Conservation (phyloP, 2,329 filamentous ascomycete genomes). For the Clonostachys solani region DNA sequence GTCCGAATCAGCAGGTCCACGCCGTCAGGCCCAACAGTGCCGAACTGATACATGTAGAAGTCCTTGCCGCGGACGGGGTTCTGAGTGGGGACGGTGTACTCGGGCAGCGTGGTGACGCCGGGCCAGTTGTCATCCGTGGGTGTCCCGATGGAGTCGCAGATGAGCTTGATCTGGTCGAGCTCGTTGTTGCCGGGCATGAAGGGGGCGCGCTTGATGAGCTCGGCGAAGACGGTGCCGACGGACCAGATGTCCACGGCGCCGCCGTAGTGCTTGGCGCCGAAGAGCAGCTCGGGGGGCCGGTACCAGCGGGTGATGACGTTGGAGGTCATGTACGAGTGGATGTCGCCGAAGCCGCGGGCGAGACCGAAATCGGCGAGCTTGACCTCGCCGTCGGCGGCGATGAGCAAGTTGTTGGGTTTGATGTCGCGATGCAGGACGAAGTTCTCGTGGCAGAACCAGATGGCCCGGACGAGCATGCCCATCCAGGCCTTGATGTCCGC, state of each 20-base stretch:
- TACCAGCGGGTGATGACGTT: slow-evolving; percentile 98
- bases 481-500: slow-evolving; percentile 98
- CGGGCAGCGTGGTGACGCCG: slow-evolving; percentile 74
- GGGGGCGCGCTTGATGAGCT: slow-evolving; percentile 77
- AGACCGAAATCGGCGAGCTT: slow-evolving; percentile 98
- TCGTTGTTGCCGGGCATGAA: slow-evolving; percentile 83
- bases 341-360: slow-evolving; percentile 84
- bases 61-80: slow-evolving; percentile 61
- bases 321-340: slow-evolving; percentile 82
- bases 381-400: slow-evolving; percentile 86
- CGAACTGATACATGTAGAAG: slow-evolving; percentile 73
- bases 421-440: slow-evolving; percentile 95
- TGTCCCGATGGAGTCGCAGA: slow-evolving; percentile 81
- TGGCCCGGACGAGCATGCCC: slow-evolving; percentile 88
- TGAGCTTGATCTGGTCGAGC: slow-evolving; percentile 79
- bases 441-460: slow-evolving; percentile 97
- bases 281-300: slow-evolving; percentile 88
- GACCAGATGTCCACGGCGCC: slow-evolving; percentile 94
- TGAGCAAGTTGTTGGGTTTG: slow-evolving; percentile 97
- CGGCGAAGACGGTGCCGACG: slow-evolving; percentile 87
- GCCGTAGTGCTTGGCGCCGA: slow-evolving; percentile 83
- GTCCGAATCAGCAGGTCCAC: slow-evolving; percentile 87
- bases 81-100: slow-evolving; percentile 69
- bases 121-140: slow-evolving; percentile 96
- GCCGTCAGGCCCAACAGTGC: slow-evolving; percentile 74